These are phyloP conservation scores for Globisporangium takayamanum DNA, from an alignment of 352 stramenopile genomes.

Conservation along the genomic window DNA sequence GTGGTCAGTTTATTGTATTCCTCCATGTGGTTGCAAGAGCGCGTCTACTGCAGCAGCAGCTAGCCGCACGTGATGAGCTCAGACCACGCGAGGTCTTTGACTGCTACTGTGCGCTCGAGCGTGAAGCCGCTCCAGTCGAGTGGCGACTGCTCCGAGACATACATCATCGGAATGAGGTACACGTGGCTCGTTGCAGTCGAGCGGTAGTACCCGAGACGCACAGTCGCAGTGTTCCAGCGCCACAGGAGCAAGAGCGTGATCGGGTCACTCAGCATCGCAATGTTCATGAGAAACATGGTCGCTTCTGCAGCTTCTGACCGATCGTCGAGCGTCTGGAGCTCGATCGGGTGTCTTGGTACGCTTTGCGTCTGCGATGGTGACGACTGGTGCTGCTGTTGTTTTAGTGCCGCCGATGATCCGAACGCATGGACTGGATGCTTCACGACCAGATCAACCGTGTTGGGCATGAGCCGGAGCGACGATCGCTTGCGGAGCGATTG, in stretches of 20 bases:
- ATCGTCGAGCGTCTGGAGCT: conserved; percentile 4
- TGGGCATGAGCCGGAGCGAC: too few species aligned
- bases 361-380: background rate
- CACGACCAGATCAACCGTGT: too few species aligned
- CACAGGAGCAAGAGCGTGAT: background rate
- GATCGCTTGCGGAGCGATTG: background rate
- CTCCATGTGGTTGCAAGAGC: too few species aligned
- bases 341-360: background rate
- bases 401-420: background rate
- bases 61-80: conserved; percentile 9
- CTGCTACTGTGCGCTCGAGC: conserved; percentile 1
- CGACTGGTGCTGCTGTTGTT: background rate
- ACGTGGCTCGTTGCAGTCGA: conserved; percentile 3
- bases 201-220: conserved; percentile 4
- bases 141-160: background rate
- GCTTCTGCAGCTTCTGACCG: background rate
- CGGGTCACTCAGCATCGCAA: conserved; percentile 12
- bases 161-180: conserved; percentile 2
- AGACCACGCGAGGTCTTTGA: background rate
- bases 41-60: too few species aligned
- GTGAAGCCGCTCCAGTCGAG: conserved; percentile 6
- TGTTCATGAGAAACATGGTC: conserved; percentile 10
- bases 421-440: background rate
- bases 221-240: background rate
- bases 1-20: too few species aligned